Percentiles rank a stretch among this genome's conserved stretches.
Conservation (phyloP, 148 eudicot species). For the Amaranthus palmeri region DNA sequence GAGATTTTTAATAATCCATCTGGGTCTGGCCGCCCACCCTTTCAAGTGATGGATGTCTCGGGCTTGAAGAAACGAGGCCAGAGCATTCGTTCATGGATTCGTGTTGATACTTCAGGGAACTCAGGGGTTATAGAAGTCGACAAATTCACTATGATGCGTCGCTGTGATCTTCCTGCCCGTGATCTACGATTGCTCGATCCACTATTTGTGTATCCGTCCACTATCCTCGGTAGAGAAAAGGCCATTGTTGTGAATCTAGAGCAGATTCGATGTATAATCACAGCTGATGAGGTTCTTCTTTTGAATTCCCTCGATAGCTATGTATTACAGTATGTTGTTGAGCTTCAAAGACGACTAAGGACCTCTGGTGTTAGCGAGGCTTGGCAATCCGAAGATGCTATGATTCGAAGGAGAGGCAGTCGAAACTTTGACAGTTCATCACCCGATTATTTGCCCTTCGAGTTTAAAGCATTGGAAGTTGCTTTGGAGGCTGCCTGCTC, state of each 20-base stretch:
- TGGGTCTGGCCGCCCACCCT: slow-evolving; percentile 71
- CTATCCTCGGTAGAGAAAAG: slow-evolving; percentile 94
- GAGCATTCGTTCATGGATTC: slow-evolving; percentile 92
- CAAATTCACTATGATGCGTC: slow-evolving; percentile 90
- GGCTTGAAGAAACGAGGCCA: slow-evolving; percentile 94
- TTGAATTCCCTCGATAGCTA: slow-evolving; percentile 86
- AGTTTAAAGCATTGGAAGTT: slow-evolving; percentile 91
- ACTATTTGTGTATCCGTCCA: slow-evolving; percentile 84
- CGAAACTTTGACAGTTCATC: slow-evolving; percentile 52
- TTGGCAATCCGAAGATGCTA: slow-evolving; percentile 72
- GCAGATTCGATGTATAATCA: slow-evolving; percentile 96
- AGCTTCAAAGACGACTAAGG: slow-evolving; percentile 75
- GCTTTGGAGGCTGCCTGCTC: slow-evolving; percentile 94
- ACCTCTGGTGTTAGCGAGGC: slow-evolving; percentile 44
- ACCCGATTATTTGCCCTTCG: slow-evolving; percentile 96
- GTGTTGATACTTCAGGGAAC: slow-evolving; percentile 72
- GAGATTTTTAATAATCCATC: slow-evolving; percentile 55
- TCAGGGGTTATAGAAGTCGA: slow-evolving; percentile 90
- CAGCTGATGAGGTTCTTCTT: slow-evolving; percentile 94
- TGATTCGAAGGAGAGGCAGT: slow-evolving; percentile 47
- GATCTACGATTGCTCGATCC: slow-evolving; percentile 94
- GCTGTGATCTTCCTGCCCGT: slow-evolving; percentile 93
- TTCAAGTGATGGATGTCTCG: slow-evolving; percentile 69
- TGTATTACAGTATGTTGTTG: slow-evolving; percentile 84
- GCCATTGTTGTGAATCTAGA: slow-evolving; percentile 93